Conservation (phyloP, 768 basidiomycete species). For the Macrocybe gigantea region DNA sequence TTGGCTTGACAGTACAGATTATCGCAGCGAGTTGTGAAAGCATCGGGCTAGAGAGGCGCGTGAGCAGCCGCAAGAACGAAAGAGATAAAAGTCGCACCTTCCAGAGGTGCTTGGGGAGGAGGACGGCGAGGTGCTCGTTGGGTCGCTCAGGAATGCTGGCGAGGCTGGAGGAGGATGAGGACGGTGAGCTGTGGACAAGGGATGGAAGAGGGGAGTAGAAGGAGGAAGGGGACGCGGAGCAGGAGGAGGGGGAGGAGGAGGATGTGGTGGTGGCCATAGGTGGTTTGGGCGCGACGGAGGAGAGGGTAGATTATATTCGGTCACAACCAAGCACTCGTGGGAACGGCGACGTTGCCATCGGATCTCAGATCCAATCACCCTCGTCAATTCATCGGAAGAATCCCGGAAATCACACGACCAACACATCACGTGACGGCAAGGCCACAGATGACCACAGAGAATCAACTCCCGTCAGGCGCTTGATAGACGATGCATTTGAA, state of each 20-base stretch:
- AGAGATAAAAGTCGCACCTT: slow-evolving; percentile 41
- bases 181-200: slow-evolving; percentile 24
- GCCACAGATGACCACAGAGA: too few relatives aligned
- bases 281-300: slow-evolving; percentile 8
- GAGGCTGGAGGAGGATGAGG: slow-evolving; percentile 26
- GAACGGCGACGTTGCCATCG: neutral
- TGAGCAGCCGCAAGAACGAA: slow-evolving; percentile 6
- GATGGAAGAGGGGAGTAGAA: slow-evolving; percentile 18
- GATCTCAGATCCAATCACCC: slow-evolving; percentile 12
- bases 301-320: slow-evolving; percentile 14
- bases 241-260: neutral
- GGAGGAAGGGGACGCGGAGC: slow-evolving; percentile 14
- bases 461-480: too few relatives aligned
- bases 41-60: slow-evolving; percentile 45
- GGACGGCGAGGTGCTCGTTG: slow-evolving; percentile 76
- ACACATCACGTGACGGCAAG: neutral
- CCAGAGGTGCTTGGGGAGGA: slow-evolving; percentile 67
- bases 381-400: slow-evolving; percentile 9
- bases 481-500: too few relatives aligned
- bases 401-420: slow-evolving; percentile 5
- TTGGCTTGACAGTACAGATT: slow-evolving; percentile 61
- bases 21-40: slow-evolving; percentile 58
- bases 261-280: slow-evolving; percentile 11
- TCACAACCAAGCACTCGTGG: slow-evolving; percentile 6
- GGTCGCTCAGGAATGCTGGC: slow-evolving; percentile 24